A percentile compares a stretch with the other conserved stretches of the same genome.
These are phyloP conservation scores for Dissophora ornata DNA, from an alignment of 192 early-diverging fungal species.

Conservation along the genomic window DNA sequence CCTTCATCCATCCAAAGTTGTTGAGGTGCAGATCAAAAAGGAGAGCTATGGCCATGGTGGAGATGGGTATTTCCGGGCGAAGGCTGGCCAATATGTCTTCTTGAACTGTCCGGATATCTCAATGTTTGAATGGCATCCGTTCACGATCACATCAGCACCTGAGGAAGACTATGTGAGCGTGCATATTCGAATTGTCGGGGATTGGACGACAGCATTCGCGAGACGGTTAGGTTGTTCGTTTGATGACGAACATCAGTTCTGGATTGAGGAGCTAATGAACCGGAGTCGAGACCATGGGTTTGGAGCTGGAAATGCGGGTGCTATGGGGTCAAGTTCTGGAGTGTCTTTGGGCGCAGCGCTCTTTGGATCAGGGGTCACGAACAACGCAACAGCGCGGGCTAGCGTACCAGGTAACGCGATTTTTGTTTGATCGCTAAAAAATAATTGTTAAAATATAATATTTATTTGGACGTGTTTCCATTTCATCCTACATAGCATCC, in stretches of 20 bases:
- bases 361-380: background rate
- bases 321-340: conserved; percentile 64
- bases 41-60: conserved; percentile 24
- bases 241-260: conserved; percentile 57
- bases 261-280: conserved; percentile 60
- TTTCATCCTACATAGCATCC: background rate
- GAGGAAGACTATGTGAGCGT: conserved; percentile 82
- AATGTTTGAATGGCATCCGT: conserved; percentile 79
- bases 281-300: background rate
- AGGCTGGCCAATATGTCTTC: conserved; percentile 81
- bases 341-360: conserved; percentile 49
- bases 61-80: conserved; percentile 32
- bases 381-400: background rate
- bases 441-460: too few relatives aligned
- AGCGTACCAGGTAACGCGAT: conserved; percentile 6
- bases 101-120: conserved; percentile 79
- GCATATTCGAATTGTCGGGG: conserved; percentile 79
- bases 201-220: conserved; percentile 80
- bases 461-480: too few relatives aligned
- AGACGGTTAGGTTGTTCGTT: conserved; percentile 75
- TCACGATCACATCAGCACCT: conserved; percentile 78
- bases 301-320: background rate
- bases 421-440: too few relatives aligned
- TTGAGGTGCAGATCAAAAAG: conserved; percentile 85
- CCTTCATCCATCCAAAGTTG: conserved; percentile 83